phyloP scores from a whole-genome alignment of 1,139 yeast species.

The Sugiyamaella novakii region DNA sequence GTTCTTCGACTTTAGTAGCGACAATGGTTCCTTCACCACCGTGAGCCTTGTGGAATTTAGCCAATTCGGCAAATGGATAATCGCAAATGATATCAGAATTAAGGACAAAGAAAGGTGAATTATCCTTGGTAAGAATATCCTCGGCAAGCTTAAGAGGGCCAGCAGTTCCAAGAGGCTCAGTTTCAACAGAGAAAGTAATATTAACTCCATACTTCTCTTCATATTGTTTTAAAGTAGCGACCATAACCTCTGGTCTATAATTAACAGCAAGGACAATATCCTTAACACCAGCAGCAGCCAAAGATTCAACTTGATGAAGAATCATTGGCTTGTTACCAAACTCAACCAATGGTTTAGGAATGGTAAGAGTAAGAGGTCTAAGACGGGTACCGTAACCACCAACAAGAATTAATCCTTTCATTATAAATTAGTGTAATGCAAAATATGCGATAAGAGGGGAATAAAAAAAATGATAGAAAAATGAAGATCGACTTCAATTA shows the following conservation, averaged over 20 bases:
- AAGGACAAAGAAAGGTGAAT: slow-evolving; percentile 94
- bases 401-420: slow-evolving; percentile 98
- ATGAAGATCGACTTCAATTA: slow-evolving; percentile 10
- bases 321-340: slow-evolving; percentile 92
- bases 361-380: slow-evolving; percentile 95
- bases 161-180: slow-evolving; percentile 99
- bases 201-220: slow-evolving; percentile 92
- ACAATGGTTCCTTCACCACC: slow-evolving; percentile 99
- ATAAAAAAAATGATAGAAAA: slow-evolving; percentile 8
- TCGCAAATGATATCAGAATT: slow-evolving; percentile 99
- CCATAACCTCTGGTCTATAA: slow-evolving; percentile 99
- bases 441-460: slow-evolving; percentile 3
- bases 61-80: slow-evolving; percentile 93
- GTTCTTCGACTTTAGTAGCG: slow-evolving; percentile 99
- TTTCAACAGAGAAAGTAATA: slow-evolving; percentile 97
- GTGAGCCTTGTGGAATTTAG: slow-evolving; percentile 89
- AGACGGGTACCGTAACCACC: slow-evolving; percentile 99
- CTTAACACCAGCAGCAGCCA: slow-evolving; percentile 98
- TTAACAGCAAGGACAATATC: slow-evolving; percentile 98
- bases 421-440: slow-evolving; percentile 38
- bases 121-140: slow-evolving; percentile 88
- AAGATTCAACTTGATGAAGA: slow-evolving; percentile 95
- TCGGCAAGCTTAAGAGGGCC: slow-evolving; percentile 99
- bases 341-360: slow-evolving; percentile 98
- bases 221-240: slow-evolving; percentile 87